Conservation (phyloP, 2,329 filamentous ascomycete species). For the Colletotrichum sidae region DNA sequence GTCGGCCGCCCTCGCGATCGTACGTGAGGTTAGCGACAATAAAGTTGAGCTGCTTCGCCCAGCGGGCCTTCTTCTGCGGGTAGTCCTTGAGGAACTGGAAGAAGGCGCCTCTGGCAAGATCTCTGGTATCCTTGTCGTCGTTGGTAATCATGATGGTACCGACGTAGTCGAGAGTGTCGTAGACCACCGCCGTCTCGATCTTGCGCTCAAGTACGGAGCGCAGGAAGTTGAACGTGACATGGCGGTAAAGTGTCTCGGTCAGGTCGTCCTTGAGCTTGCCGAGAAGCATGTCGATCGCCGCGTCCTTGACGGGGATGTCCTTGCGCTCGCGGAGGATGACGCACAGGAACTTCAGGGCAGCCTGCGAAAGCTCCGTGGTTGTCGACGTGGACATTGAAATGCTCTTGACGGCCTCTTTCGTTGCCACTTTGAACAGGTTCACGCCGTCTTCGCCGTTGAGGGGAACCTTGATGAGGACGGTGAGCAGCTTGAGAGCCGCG, state of each 20-base stretch:
- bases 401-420: conserved; percentile 85
- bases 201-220: conserved; percentile 87
- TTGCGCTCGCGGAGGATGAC: conserved; percentile 85
- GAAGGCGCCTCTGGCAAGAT: conserved; percentile 89
- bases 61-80: conserved; percentile 89
- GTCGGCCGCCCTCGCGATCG: conserved; percentile 85
- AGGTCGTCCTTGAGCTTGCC: conserved; percentile 87
- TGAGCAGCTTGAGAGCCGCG: conserved; percentile 86
- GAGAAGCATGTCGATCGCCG: conserved; percentile 84
- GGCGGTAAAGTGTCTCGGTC: conserved; percentile 91
- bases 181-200: conserved; percentile 87
- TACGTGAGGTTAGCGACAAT: conserved; percentile 93
- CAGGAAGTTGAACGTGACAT: conserved; percentile 94
- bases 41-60: conserved; percentile 90
- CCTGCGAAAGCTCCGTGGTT: conserved; percentile 85
- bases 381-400: conserved; percentile 83
- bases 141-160: conserved; percentile 96
- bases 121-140: conserved; percentile 87
- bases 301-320: conserved; percentile 81
- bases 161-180: conserved; percentile 90
- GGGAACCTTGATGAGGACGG: conserved; percentile 86
- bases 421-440: conserved; percentile 78
- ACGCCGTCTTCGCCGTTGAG: conserved; percentile 76
- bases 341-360: conserved; percentile 88
- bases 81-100: conserved; percentile 96